Evolutionary conservation across 495 filamentous ascomycete genomes (phyloP), one percentile per base, ranked within the genome.

Genomic region (Penicilliopsis zonata): DNA sequence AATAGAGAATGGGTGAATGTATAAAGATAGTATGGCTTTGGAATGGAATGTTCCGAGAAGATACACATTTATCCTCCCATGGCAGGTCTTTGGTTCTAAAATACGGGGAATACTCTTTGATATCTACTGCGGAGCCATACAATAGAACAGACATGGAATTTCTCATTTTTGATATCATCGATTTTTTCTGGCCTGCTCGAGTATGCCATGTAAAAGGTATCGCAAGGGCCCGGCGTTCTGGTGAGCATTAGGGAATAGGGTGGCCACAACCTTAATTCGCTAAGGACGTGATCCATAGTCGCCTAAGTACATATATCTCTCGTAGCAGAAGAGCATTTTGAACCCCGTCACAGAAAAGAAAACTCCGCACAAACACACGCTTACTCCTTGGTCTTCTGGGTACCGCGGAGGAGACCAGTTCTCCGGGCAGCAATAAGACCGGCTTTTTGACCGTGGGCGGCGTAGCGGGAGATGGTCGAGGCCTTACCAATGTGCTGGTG

Each of bases 401-500:
- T 95, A 83, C 90, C 90, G 61, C 90, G 86, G 50, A 99, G 74
- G 65, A 99, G 75, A 87, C 90, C 90, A 57, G 90, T 99, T 72
- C 90, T 78, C 66, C 90, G 74, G 64, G 90, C 90, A 61, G 90
- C 90, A 72, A 99, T 99, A 57, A 95, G 86, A 94, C 90, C 90
- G 57, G 92, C 92, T 76, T 99, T 99, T 76, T 99, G 90, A 82
- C 90, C 90, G 63, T 84, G 82, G 57, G 79, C 80, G 42, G 90
- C 90, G 70, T 87, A 94, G 61, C 90, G 81, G 44, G 85, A 94
- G 69, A 99, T 99, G 46, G 90, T 99, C 23, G 92, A 96, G 40
- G 90, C 92, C 73, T 96, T 96, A 80, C 90, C 90, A 56, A 99
- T 99, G 72, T 99, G 90, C 75, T 99, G 90, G 71, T 99, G 90